Conservation (phyloP, 2,329 filamentous ascomycete species). For the Colletotrichum sp. region DNA sequence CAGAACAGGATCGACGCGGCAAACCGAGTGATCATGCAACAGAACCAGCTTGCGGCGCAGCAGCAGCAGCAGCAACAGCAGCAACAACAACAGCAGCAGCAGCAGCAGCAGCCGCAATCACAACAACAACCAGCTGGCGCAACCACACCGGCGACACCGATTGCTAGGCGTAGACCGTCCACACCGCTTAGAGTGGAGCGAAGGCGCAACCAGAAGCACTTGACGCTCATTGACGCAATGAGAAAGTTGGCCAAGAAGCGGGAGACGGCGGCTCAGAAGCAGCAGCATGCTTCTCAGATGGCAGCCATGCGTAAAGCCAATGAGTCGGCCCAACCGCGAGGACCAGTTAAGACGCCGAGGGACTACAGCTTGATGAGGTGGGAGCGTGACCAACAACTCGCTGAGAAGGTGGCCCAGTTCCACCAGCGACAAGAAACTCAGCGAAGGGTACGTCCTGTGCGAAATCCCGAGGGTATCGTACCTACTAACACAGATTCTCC, state of each 20-base stretch:
- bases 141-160: conserved; percentile 51
- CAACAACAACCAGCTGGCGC: conserved; percentile 50
- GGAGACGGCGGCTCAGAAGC: conserved; percentile 84
- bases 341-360: conserved; percentile 76
- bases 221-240: conserved; percentile 93
- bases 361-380: conserved; percentile 91
- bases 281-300: conserved; percentile 78
- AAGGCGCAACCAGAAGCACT: conserved; percentile 82
- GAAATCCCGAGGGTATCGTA: not conserved
- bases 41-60: conserved; percentile 54
- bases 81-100: conserved; percentile 50
- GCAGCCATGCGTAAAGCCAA: conserved; percentile 84
- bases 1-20: conserved; percentile 65
- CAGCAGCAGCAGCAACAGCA: conserved; percentile 55
- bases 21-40: conserved; percentile 58
- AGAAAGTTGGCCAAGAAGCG: conserved; percentile 94
- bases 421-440: conserved; percentile 65
- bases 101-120: conserved; percentile 47
- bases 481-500: conserved; percentile 31
- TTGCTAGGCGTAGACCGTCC: conserved; percentile 71
- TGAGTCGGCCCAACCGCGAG: conserved; percentile 58
- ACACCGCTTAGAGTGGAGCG: conserved; percentile 86
- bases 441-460: conserved; percentile 54
- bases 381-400: conserved; percentile 78
- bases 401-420: conserved; percentile 62